Percentiles rank a stretch among this genome's conserved stretches.
Conservation (phyloP, 2,329 filamentous ascomycete genomes). For the Beauveria sp. region DNA sequence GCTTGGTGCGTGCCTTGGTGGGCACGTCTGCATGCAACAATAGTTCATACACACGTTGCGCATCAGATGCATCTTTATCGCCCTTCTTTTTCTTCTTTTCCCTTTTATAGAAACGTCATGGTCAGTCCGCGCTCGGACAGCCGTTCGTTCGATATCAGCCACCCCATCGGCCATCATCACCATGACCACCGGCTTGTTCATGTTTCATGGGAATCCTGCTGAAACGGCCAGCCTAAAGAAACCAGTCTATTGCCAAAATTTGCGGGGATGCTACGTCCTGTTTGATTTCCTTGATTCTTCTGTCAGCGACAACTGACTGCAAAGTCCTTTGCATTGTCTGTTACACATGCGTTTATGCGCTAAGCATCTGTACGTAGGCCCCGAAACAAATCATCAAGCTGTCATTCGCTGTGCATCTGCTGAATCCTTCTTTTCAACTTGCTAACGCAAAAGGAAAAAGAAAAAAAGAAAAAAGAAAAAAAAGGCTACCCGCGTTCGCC, state of each 20-base stretch:
- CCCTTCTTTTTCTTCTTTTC: too few species aligned
- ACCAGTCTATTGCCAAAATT: neutral
- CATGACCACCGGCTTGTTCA: neutral
- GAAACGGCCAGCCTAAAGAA: neutral
- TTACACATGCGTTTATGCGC: too few species aligned
- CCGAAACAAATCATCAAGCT: neutral
- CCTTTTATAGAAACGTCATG: too few species aligned
- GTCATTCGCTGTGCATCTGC: neutral
- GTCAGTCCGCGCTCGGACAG: too few species aligned
- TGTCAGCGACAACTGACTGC: too few species aligned
- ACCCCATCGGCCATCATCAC: neutral
- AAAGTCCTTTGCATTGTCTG: too few species aligned
- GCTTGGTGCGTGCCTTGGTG: too few species aligned
- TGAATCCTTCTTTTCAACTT: neutral
- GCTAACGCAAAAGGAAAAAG: neutral
- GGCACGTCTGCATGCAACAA: too few species aligned
- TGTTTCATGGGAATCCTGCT: conserved; percentile 6
- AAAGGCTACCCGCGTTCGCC: neutral
- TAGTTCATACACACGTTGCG: neutral
- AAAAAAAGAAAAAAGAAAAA: neutral
- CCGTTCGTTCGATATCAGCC: neutral
- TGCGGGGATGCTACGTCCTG: neutral
- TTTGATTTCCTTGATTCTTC: neutral
- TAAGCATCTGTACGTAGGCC: too few species aligned
- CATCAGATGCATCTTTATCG: neutral